Evolutionary conservation across 257 asterid species (phyloP), one percentile per base, ranked within the genome.

Genomic region (Plectranthus barbatus): DNA sequence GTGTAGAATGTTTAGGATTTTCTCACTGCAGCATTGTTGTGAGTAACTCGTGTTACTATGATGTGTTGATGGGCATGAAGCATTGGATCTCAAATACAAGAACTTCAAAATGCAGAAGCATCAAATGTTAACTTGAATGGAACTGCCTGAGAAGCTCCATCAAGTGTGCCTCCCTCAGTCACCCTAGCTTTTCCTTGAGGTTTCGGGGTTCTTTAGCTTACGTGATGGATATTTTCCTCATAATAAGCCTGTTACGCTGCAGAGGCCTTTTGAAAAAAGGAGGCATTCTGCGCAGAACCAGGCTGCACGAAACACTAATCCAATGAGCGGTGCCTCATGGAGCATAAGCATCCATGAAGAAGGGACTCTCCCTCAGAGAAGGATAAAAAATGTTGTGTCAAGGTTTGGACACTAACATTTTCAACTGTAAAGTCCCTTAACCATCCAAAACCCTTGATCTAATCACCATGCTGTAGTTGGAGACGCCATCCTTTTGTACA

Each of bases 121-220:
- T 49, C 52, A 72, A 56, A 46, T 31, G 31, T 46, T 68, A n/a
- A n/a, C 95, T 85, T 85, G 96, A 78, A 66, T 87, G 97, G 42
- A 97, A 89, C 99, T 70, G 75, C 97, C 96, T 92, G 97, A 49
- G 99, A 92, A 92, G 97, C 91, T 88, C 97, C 99, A 65, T 89
- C 96, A 86, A 81, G 99, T 69, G 80, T 77, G 97, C 97, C 99
- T 89, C 94, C n/a, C n/a, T n/a, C n/a, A 9, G 46, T 85, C 96
- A 89, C 96, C 96, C 90, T 64, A 54, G 53, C 47, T 70, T 59
- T 26, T 42, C 49, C 24, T 26, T 17, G 79, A 86, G 96, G 90
- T 88, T 83, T 78, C 80, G 52, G 67, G 68, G 71, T 45, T 72
- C 21, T 40, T 37, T 47, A 18, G 54, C 57, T 65, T 57, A 20